These are phyloP conservation scores for Arachnomyces sp. DNA, from an alignment of 2,329 filamentous ascomycete species.

Conservation along the genomic window DNA sequence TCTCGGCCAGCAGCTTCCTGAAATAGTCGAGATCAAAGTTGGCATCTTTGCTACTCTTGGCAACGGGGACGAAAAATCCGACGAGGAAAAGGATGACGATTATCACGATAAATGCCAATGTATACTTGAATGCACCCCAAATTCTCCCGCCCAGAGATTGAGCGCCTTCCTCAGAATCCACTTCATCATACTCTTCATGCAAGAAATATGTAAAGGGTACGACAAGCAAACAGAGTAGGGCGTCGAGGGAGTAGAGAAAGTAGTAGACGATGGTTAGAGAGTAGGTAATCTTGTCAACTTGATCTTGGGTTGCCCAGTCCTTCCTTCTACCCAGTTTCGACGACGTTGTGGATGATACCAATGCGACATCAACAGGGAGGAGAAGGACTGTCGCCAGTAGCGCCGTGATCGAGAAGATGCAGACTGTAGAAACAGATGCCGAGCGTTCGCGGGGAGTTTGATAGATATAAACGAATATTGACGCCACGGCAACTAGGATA, in stretches of 20 bases:
- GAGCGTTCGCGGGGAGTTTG: constrained; percentile 84
- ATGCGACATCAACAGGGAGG: constrained; percentile 87
- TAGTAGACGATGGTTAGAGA: constrained; percentile 90
- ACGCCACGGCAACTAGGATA: constrained; percentile 67
- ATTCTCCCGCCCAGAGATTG: constrained; percentile 65
- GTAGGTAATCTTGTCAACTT: constrained; percentile 67
- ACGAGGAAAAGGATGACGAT: constrained; percentile 73
- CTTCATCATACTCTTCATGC: constrained; percentile 95
- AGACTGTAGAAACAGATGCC: constrained; percentile 70
- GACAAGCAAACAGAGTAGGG: constrained; percentile 76
- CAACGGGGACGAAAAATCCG: constrained; percentile 86
- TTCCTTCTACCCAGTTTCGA: constrained; percentile 74
- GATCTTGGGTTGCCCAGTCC: constrained; percentile 83
- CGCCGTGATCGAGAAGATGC: constrained; percentile 77
- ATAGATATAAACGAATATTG: constrained; percentile 84
- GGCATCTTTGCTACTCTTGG: constrained; percentile 56
- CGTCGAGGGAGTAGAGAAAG: constrained; percentile 82
- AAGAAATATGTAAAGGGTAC: constrained; percentile 97
- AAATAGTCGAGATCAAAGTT: constrained; percentile 86
- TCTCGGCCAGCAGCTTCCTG: constrained; percentile 72
- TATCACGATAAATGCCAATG: constrained; percentile 71
- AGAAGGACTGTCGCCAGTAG: constrained; percentile 88
- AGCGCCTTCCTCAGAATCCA: constrained; percentile 70
- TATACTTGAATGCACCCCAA: constrained; percentile 85
- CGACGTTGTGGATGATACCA: constrained; percentile 81